Evolutionary conservation across 164 flowering plant genomes (phyloP).

Genomic region (Macadamia integrifolia): DNA sequence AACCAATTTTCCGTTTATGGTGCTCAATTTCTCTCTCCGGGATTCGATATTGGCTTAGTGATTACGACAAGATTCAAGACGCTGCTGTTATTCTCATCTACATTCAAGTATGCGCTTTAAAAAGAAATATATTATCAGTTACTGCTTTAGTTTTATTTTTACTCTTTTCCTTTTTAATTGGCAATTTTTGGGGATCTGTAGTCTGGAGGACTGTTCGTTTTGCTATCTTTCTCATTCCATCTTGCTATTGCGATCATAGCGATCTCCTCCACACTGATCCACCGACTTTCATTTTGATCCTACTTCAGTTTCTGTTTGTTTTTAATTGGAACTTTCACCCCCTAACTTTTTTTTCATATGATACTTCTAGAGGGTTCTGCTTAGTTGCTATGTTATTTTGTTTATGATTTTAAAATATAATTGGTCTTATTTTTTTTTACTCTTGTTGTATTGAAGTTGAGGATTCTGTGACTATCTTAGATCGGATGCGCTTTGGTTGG

Average conservation of each 20-base stretch:
- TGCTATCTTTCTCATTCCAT: no score
- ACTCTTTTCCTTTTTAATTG: background rate
- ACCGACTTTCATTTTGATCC: no score
- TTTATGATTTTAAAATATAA: no score
- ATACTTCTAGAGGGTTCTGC: background rate
- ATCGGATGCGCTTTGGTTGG: constrained; percentile 80
- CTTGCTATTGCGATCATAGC: no score
- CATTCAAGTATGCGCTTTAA: constrained; percentile 42
- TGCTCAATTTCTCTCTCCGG: constrained; percentile 45
- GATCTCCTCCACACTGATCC: no score
- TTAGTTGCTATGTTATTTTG: background rate
- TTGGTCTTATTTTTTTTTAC: no score
- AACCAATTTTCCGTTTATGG: constrained; percentile 19
- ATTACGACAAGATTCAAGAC: constrained; percentile 60
- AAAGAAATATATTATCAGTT: no score
- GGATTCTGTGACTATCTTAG: constrained; percentile 19
- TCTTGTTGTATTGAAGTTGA: background rate
- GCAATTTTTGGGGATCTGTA: no score
- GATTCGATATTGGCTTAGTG: constrained; percentile 56
- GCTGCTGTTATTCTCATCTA: constrained; percentile 59
- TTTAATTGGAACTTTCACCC: background rate
- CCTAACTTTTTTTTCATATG: background rate
- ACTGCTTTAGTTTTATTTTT: background rate
- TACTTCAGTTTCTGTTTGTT: no score
- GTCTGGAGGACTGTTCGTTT: no score